Evolutionary conservation across 2,329 filamentous ascomycete genomes (phyloP), one percentile per base, ranked within the genome.

Genomic region (Grosmannia penicillata): DNA sequence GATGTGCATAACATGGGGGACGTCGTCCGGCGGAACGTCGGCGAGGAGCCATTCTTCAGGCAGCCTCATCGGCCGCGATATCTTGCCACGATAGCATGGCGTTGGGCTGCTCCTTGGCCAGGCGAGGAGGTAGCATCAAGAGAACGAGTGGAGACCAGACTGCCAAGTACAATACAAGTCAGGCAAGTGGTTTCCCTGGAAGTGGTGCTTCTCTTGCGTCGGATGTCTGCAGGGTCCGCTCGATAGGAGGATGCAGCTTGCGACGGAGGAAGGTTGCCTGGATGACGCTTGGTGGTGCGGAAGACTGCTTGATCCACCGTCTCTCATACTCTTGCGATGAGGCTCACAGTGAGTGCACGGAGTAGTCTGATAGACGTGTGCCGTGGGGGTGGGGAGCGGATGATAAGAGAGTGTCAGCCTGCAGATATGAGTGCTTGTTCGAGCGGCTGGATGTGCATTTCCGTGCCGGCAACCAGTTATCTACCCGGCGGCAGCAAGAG

Each of bases 1-100:
- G 24, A 29, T 17, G 10, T 26, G 25, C 34, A 36, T 36, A 9
- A 36, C 34, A 27, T 23, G 21, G 24, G 34, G 17, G 10, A 29
- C 34, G 6, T 29, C 25, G 2, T 26, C 24, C 11, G 24, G 18
- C 10, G 34, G 25, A 2, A 28, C 25, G 6, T 18, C 15, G n/a
- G 15, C 10, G 10, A 36, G 24, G 15, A 29, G 24, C 34, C 34
- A 36, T 36, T 36, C 34, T 5, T 29, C 22, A 18, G 34, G 34
- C 34, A 29, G 8, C 25, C 25, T 28, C 34, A 17, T 36, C 18
- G 15, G 34, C 34, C 4, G 24, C 24, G 11, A 22, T 36, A 10
- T 36, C 34, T 27, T 36, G 24, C 34, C 34, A 36, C 24, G 34
- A 11, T n/a, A 18, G n/a, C 24, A 35, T 35, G n/a, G 33, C 10